phyloP scores from a whole-genome alignment of 371 early-diverging fungal species.

The Umbelopsis sp. region DNA sequence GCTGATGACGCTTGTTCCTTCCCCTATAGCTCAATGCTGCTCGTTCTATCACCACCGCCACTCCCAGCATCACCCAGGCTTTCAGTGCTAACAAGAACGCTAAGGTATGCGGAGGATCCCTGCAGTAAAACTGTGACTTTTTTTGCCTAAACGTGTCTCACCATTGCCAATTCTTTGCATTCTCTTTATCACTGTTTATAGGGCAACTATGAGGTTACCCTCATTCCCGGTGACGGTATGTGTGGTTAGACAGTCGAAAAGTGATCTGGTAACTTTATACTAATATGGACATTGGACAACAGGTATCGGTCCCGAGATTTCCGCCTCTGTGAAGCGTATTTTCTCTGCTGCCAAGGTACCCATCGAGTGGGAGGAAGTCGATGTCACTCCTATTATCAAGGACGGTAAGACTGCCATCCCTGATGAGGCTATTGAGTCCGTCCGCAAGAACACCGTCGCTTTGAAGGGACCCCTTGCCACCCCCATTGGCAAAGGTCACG shows the following conservation, averaged over 20 bases:
- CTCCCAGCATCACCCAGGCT: conserved; percentile 63
- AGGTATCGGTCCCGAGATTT: conserved; percentile 96
- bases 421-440: conserved; percentile 86
- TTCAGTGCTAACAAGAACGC: conserved; percentile 68
- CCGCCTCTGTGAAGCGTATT: conserved; percentile 89
- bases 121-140: too few relatives aligned
- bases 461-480: conserved; percentile 98
- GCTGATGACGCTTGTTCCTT: neutral
- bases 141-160: too few relatives aligned
- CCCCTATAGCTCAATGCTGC: conserved; percentile 37
- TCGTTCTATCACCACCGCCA: conserved; percentile 59
- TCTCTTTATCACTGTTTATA: conserved; percentile 18
- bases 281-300: too few relatives aligned
- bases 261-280: too few relatives aligned
- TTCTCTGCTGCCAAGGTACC: conserved; percentile 94
- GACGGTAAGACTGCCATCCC: conserved; percentile 95
- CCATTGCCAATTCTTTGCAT: conserved; percentile 15
- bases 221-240: conserved; percentile 96
- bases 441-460: conserved; percentile 94
- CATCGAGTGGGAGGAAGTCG: conserved; percentile 96
- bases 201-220: conserved; percentile 87
- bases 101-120: conserved; percentile 43
- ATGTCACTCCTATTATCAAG: conserved; percentile 91
- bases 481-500: conserved; percentile 98
- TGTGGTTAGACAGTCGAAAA: too few relatives aligned